Base-by-base conservation (phyloP, 805 yeast genomes). In the Candida tibetensis region DNA sequence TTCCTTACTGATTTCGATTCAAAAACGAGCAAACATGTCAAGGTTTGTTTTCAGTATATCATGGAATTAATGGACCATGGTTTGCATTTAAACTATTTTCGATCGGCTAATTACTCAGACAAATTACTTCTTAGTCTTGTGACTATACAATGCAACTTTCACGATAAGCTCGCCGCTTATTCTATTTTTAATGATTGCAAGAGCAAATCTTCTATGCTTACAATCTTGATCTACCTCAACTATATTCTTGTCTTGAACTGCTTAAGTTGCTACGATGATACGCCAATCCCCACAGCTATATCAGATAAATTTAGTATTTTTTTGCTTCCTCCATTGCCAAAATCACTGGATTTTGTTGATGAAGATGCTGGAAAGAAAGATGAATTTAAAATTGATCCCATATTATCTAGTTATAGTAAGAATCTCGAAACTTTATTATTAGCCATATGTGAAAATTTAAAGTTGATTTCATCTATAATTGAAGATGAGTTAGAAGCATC, bases 261-360 rank as follows among this genome's bases (percentile, higher is more conserved):
- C 17, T 37, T 40, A 33, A 36, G 29, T 29, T 13, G 21, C 15
- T 28, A 32, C 12, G 40, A 40, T 14, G 41, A 41, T 4, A 39
- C 37, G 12, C 32, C 28, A 3, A 32, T 48, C 14, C 53, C 58
- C 8, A 17, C 28, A 10, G 30, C 42, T 0, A 39, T 53, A 13
- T n/a, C 34, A 6, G 28, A 36, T 14, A 45, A 45, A 13, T 58
- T 53, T 37, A 34, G 39, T 2, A 40, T 34, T 8, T 51, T 56
- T 18, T 34, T 40, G 6, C 33, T 57, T 19, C 66, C 69, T 3
- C 69, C 71, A 2, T 28, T 64, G 5, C 47, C 69, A 7, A 61
- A 58, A 35, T 52, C 63, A 9, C 49, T 45, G 27, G 42, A 41
- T 36, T 51, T 55, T 7, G 29, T 42, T 9, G 41, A 35, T 5